Conservation (phyloP, 495 filamentous ascomycete genomes). For the Penicillium soppii region DNA sequence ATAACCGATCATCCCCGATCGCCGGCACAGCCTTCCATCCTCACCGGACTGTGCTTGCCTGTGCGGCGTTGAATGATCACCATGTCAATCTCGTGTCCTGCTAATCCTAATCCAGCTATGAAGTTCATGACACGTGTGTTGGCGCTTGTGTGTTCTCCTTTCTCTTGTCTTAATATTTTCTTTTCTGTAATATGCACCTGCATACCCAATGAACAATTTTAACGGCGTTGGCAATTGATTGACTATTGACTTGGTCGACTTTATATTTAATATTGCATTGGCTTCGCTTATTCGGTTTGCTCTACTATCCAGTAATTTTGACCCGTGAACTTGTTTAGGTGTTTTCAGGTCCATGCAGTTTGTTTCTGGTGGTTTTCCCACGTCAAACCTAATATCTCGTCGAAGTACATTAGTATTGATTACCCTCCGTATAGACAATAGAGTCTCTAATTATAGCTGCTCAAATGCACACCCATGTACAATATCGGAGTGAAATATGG, state of each 20-base stretch:
- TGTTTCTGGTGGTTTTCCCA: too few species aligned
- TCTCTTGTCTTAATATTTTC: neutral
- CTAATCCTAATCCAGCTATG: constrained; percentile 23
- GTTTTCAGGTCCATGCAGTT: too few species aligned
- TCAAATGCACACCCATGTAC: too few species aligned
- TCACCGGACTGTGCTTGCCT: constrained; percentile 88
- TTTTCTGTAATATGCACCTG: constrained; percentile 16
- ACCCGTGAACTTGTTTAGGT: too few species aligned
- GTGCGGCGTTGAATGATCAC: constrained; percentile 57
- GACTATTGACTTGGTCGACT: constrained; percentile 6
- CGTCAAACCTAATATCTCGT: too few species aligned
- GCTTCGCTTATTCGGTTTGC: too few species aligned
- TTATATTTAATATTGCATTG: too few species aligned
- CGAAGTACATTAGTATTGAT: too few species aligned
- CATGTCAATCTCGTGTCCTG: constrained; percentile 48
- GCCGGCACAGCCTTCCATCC: constrained; percentile 93
- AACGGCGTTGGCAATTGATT: constrained; percentile 19
- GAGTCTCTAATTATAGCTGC: too few species aligned
- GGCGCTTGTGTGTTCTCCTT: neutral
- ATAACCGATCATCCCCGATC: constrained; percentile 74
- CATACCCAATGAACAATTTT: constrained; percentile 8
- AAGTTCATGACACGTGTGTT: constrained; percentile 2
- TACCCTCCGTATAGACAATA: too few species aligned
- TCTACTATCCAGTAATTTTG: too few species aligned
- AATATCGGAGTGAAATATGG: too few species aligned